phyloP scores from a whole-genome alignment of 148 eudicot species.

The Chenopodium album region DNA sequence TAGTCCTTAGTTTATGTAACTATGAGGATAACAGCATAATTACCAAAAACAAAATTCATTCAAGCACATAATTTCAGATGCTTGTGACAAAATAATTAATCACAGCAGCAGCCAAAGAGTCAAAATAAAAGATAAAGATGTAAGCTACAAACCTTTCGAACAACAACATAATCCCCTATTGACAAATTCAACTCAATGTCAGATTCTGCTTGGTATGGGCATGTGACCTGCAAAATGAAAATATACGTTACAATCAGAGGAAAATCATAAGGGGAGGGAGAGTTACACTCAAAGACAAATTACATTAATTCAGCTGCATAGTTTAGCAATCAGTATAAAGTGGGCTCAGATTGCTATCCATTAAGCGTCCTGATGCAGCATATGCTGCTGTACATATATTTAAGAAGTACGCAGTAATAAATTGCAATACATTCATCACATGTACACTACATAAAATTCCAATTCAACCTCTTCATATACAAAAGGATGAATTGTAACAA shows the following conservation, averaged over 20 bases:
- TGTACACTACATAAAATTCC: too few relatives aligned
- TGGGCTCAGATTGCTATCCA: background rate
- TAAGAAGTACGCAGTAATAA: background rate
- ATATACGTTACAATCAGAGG: background rate
- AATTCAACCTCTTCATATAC: background rate
- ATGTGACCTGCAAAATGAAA: slow-evolving; percentile 52
- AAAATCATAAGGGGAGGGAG: background rate
- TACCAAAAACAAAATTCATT: background rate
- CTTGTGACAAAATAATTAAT: background rate
- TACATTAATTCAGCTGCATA: background rate
- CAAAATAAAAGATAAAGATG: background rate
- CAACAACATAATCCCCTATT: slow-evolving; percentile 77
- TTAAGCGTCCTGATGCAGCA: background rate
- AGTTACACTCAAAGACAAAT: background rate
- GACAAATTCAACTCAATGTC: slow-evolving; percentile 77
- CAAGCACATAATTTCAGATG: background rate
- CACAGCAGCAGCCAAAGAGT: background rate
- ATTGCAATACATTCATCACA: background rate
- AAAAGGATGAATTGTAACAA: background rate
- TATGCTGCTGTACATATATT: background rate
- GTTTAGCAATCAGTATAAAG: background rate
- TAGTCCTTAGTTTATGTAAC: background rate
- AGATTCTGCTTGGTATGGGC: slow-evolving; percentile 79
- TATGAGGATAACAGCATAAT: background rate
- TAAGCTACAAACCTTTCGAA: slow-evolving; percentile 74